phyloP scores from a whole-genome alignment of 192 early-diverging fungal species.

The Rhizophagus prolifer region DNA sequence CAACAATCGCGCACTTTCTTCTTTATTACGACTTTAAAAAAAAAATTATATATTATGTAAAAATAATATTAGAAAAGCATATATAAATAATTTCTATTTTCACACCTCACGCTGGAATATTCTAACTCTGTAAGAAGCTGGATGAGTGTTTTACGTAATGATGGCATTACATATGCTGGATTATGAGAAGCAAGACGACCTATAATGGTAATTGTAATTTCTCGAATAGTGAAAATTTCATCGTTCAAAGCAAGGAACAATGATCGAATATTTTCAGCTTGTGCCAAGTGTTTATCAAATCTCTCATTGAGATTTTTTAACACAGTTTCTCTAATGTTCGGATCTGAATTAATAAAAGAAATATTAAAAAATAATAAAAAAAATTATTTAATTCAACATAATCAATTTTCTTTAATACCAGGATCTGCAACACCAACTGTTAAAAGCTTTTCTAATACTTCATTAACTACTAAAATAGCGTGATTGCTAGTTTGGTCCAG shows the following conservation, averaged over 20 bases:
- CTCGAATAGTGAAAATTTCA: conserved; percentile 84
- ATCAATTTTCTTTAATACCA: background rate
- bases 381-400: background rate
- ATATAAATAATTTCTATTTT: conserved; percentile 35
- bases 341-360: conserved; percentile 46
- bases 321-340: conserved; percentile 74
- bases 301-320: conserved; percentile 73
- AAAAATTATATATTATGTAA: background rate
- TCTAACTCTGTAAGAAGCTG: conserved; percentile 90
- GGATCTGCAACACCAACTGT: conserved; percentile 86
- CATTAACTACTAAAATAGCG: conserved; percentile 79
- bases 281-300: conserved; percentile 88
- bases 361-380: background rate
- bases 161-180: conserved; percentile 92
- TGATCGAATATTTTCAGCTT: conserved; percentile 87
- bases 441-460: conserved; percentile 87
- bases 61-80: background rate
- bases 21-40: conserved; percentile 65
- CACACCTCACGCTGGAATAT: conserved; percentile 66
- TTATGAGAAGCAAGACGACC: conserved; percentile 84
- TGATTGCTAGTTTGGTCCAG: conserved; percentile 74
- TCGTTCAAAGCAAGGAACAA: conserved; percentile 89
- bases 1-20: conserved; percentile 80
- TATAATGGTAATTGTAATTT: conserved; percentile 80
- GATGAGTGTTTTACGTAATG: conserved; percentile 79